phyloP scores from a whole-genome alignment of 2,329 filamentous ascomycete genomes.

The Madurella mycetomatis region DNA sequence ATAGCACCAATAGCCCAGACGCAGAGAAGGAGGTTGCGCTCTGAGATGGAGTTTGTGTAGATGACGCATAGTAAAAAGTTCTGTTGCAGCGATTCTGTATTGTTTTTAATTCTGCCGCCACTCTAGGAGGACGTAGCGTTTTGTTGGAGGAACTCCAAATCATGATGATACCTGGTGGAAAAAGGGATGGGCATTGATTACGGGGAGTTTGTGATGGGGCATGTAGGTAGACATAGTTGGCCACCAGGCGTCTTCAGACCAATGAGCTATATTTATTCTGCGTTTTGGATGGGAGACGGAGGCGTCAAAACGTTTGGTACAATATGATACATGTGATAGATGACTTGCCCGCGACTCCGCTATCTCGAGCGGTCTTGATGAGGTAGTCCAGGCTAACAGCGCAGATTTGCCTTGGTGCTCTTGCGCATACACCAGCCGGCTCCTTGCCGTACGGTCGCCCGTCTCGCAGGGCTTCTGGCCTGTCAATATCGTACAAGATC shows the following conservation, averaged over 20 bases:
- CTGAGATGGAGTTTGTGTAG: conserved; percentile 3
- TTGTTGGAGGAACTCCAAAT: conserved; percentile 13
- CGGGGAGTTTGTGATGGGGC: conserved; percentile 16
- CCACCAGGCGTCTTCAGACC: conserved; percentile 12
- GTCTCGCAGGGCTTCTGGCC: neutral
- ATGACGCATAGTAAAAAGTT: conserved; percentile 8
- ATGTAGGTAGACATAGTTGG: conserved; percentile 16
- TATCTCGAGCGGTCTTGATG: neutral
- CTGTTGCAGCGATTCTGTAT: conserved; percentile 14
- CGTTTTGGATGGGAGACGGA: neutral
- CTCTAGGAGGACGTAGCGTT: conserved; percentile 13
- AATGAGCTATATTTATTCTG: neutral
- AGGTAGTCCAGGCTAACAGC: too few relatives aligned
- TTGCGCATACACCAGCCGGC: neutral
- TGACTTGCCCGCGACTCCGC: neutral
- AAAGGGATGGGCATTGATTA: conserved; percentile 8
- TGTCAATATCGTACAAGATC: conserved; percentile 8
- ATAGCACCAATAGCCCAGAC: neutral
- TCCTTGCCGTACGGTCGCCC: neutral
- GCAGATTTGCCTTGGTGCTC: neutral
- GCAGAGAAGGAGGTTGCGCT: neutral
- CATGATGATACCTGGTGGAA: conserved; percentile 26
- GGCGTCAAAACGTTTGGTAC: neutral
- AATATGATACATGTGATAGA: neutral
- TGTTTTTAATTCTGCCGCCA: conserved; percentile 15